Base-by-base conservation (phyloP, 352 stramenopile genomes). In the Phytopythium oedochilum region DNA sequence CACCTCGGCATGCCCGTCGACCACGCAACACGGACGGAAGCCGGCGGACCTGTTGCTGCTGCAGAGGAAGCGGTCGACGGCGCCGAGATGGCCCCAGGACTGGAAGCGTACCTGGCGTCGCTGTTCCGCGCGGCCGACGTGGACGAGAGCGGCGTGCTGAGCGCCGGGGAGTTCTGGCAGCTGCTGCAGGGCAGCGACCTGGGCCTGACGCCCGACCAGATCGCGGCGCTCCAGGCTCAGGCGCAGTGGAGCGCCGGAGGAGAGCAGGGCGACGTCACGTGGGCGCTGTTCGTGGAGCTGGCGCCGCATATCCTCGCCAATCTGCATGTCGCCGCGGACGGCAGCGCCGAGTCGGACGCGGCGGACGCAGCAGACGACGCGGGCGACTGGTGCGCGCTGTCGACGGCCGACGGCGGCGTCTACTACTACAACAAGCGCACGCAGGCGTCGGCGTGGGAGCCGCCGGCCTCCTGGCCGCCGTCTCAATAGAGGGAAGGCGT, bases 381-480 rank as follows among this genome's bases (percentile, higher is more conserved):
- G 6, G 53, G 38, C 22, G 63, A 70, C 46, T 70, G 63, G 63
- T 67, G 63, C 53, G 36, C 39, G 18, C 59, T 57, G 14, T 59
- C 57, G 18, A 58, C 58, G 18, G 20, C 23, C 23, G 51, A 60
- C 15, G 63, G 63, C 29, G 47, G 42, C 18, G n/a, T 49, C n/a
- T 70, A 70, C 54, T 70, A 64, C 50, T 70, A 70, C 63, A 70
- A 70, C 59, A 70, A 70, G 42, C 59, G 63, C 14, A 70, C 63
- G 39, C 63, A 70, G 36, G 49, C 58, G 49, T 70, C 59, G 25
- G 34, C 36, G 12, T 70, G 63, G 63, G 36, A 32, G 29, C 29
- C 29, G 29, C 29, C 29, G 5, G 29, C 29, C 29, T 32, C 29
- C 5, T 32, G 29, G 29, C 5, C 29, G 29, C 29, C 29, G 5